A percentile compares a stretch with the other conserved stretches of the same genome.
These are phyloP conservation scores for Ophiostoma tasmaniense DNA, from an alignment of 2,329 filamentous ascomycete genomes.

Conservation along the genomic window DNA sequence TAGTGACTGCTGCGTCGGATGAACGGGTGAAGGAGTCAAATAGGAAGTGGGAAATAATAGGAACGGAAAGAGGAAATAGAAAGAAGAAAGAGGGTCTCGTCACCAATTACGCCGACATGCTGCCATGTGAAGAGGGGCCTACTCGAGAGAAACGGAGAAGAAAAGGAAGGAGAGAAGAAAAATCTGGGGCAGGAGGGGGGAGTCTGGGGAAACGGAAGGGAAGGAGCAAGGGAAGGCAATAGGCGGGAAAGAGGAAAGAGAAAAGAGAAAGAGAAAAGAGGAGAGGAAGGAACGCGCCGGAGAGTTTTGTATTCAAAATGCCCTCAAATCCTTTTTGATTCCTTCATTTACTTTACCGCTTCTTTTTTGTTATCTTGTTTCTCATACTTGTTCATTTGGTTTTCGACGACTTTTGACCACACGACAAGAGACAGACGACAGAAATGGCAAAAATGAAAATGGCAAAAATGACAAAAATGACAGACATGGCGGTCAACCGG, in stretches of 20 bases:
- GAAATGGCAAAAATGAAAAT: no score
- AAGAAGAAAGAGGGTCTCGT: background rate
- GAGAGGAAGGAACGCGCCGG: no score
- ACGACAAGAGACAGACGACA: no score
- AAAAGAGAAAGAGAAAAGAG: no score
- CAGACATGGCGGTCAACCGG: background rate
- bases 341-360: no score
- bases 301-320: no score
- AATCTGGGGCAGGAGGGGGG: background rate
- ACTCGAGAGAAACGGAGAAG: background rate
- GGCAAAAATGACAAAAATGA: background rate
- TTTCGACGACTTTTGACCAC: no score
- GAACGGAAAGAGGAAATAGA: background rate
- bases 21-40: background rate
- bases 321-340: no score
- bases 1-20: background rate
- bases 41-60: background rate
- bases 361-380: no score
- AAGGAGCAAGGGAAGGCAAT: background rate
- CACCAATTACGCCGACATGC: background rate
- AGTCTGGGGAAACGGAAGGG: constrained; percentile 5
- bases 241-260: no score
- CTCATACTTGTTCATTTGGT: no score
- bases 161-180: background rate
- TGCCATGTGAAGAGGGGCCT: constrained; percentile 5